A percentile compares a stretch with the other conserved stretches of the same genome.
These are phyloP conservation scores for Cytospora paraplurivora DNA, from an alignment of 2,329 filamentous ascomycete species.

Conservation along the genomic window DNA sequence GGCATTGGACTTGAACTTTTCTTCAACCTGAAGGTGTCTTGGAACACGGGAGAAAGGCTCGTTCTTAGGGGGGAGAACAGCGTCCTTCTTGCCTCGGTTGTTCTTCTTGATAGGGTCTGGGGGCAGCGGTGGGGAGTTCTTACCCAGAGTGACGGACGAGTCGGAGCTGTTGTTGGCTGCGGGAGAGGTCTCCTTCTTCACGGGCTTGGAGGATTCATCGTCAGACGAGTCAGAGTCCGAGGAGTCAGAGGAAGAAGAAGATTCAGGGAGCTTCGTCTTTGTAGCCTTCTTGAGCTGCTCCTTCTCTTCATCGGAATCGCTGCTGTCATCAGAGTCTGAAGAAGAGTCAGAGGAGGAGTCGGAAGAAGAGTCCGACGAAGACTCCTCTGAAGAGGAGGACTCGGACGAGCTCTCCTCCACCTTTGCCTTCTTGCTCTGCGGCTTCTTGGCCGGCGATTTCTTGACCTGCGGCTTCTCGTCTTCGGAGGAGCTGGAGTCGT, in stretches of 20 bases:
- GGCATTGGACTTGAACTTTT: constrained; percentile 73
- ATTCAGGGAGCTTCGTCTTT: constrained; percentile 38
- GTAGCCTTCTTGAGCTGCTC: constrained; percentile 32
- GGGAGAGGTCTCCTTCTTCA: neutral
- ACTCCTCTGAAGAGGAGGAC: constrained; percentile 33
- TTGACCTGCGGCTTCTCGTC: constrained; percentile 53
- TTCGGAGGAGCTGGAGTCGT: constrained; percentile 48
- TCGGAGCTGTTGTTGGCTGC: neutral
- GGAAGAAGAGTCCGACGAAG: constrained; percentile 26
- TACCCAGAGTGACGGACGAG: constrained; percentile 51
- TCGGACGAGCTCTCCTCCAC: constrained; percentile 39
- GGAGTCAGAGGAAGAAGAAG: constrained; percentile 42
- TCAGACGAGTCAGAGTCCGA: constrained; percentile 43
- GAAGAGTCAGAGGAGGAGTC: constrained; percentile 34
- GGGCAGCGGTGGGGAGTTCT: constrained; percentile 58
- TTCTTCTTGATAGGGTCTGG: constrained; percentile 49
- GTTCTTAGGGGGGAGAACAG: constrained; percentile 47
- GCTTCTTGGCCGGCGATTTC: constrained; percentile 40
- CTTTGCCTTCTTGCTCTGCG: constrained; percentile 56
- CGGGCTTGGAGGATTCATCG: too few species aligned
- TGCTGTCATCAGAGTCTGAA: constrained; percentile 38
- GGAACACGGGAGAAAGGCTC: constrained; percentile 78
- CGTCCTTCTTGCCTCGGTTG: constrained; percentile 49
- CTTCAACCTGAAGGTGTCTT: constrained; percentile 68
- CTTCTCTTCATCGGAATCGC: constrained; percentile 30